Base-by-base conservation (phyloP, 805 yeast genomes). In the Hanseniaspora jakobsenii region DNA sequence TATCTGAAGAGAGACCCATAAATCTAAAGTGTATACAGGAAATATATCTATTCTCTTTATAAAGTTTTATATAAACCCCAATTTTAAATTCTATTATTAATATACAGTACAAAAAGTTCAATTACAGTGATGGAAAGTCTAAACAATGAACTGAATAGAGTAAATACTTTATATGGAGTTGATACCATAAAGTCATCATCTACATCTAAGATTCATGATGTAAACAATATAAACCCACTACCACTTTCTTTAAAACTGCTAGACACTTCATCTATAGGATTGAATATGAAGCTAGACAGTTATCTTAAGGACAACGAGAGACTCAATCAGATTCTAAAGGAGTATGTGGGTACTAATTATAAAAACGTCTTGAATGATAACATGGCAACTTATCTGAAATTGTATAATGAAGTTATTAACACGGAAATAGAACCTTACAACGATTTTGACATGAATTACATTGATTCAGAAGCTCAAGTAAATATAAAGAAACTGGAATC, bases 231-330 rank as follows among this genome's bases (percentile, higher is more conserved):
- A 16, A 42, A 42, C 16, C 46, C 46, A 8, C 23, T 42, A 12
- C 46, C 46, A 6, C 10, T 42, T 4, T 34, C 46, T 13, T 35
- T 42, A n/a, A 34, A 35, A n/a, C 16, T 42, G 6, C 9, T 42
- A n/a, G 46, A 42, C 21, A 42, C 34, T 13, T 32, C 38, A 4
- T 42, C 46, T 21, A 42, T 42, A 35, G 46, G 46, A 8, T 18
- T 42, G 17, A 34, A 42, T 13, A 23, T 8, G 8, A 27, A 36
- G 12, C n/a, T 42, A 21, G 16, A 35, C 29, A 30, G 16, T 1
- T 35, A 34, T 21, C n/a, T 42, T 14, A 36, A 26, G 7, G 36
- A 42, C 12, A 42, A 42, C 24, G 30, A 42, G 22, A 8, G 19
- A 10, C 28, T 42, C 7, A 42, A 42, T 42, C 7, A 14, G 2